Conservation (phyloP, 495 filamentous ascomycete genomes). For the Rhypophila decipiens region DNA sequence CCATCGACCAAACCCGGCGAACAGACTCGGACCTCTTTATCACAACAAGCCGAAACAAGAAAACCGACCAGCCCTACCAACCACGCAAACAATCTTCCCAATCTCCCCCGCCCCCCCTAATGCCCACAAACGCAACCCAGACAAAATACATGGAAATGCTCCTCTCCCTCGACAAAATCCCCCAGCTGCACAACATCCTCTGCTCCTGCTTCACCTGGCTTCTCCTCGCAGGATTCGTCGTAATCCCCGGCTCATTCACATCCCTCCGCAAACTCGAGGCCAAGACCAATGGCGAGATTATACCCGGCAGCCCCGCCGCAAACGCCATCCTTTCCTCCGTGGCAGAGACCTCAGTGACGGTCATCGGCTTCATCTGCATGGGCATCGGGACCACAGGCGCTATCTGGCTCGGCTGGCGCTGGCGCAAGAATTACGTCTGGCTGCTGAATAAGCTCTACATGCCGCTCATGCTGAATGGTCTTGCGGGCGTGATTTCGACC, state of each 20-base stretch:
- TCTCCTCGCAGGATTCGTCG: slow-evolving; percentile 34
- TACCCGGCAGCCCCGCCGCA: slow-evolving; percentile 9
- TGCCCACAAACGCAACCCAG: slow-evolving; percentile 8
- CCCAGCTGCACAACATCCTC: slow-evolving; percentile 29
- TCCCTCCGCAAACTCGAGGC: slow-evolving; percentile 5
- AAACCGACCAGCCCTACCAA: background rate
- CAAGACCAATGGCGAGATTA: background rate
- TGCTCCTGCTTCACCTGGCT: slow-evolving; percentile 28
- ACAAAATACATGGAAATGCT: slow-evolving; percentile 35
- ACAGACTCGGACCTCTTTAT: background rate
- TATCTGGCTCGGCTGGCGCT: slow-evolving; percentile 18
- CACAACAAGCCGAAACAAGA: background rate
- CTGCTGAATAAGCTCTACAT: slow-evolving; percentile 37
- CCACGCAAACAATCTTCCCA: no score
- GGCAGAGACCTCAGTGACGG: slow-evolving; percentile 13
- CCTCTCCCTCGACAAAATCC: slow-evolving; percentile 30
- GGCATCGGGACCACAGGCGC: slow-evolving; percentile 10
- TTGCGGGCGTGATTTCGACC: slow-evolving; percentile 44
- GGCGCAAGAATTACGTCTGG: slow-evolving; percentile 39
- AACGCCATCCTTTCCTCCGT: slow-evolving; percentile 8
- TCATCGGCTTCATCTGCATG: slow-evolving; percentile 25
- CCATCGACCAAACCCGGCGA: background rate
- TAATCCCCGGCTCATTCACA: slow-evolving; percentile 36
- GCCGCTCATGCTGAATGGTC: slow-evolving; percentile 34
- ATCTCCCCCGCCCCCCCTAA: no score